Base-by-base conservation (phyloP, 352 stramenopile species). In the Phytophthora idaei region DNA sequence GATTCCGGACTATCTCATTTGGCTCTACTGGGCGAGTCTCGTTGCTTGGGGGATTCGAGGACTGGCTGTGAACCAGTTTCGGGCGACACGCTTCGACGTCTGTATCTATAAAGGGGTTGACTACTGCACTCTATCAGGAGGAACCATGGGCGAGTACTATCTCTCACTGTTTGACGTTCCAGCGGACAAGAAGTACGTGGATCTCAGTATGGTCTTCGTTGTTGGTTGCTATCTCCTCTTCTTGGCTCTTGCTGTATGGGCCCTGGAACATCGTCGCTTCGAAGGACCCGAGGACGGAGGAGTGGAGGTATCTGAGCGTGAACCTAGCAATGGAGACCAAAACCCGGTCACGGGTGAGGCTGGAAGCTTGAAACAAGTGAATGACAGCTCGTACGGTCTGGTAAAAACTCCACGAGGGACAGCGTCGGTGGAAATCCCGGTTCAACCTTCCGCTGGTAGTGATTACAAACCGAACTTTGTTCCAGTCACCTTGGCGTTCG, bases 1-100 rank as follows among this genome's bases (percentile, higher is more conserved):
- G 28, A 80, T 90, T 41, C 81, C 80, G 4, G 47, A 80, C 52
- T 80, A 77, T 25, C 56, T 80, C 25, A 71, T 77, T 58, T 80
- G 72, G 72, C 52, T 80, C 14, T 80, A 80, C 49, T 90, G 71
- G 66, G 60, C 69, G 1, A 81, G 80, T 17, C 83, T 81, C 0
- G 65, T 90, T 6, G 60, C 74, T 12, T 65, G 78, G 78, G 49
- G 63, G 34, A 66, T 78, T 52, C 62, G 67, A 5, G 53, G 67
- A 46, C 42, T 75, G 3, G 53, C 61, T 27, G 62, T 87, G 15
- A 83, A 81, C 47, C 64, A 87, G 46, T 87, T 78, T 54, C 56
- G 65, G 21, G 72, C 77, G 6, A 27, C 59, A 47, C 52, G 46
- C 11, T 80, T 83, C 47, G 57, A 83, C 21, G 58, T 81, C 7